A percentile compares a stretch with the other conserved stretches of the same genome.
Evolutionary conservation across 202 grass and related monocot genomes (phyloP).

Genomic region (Panicum hallii): DNA sequence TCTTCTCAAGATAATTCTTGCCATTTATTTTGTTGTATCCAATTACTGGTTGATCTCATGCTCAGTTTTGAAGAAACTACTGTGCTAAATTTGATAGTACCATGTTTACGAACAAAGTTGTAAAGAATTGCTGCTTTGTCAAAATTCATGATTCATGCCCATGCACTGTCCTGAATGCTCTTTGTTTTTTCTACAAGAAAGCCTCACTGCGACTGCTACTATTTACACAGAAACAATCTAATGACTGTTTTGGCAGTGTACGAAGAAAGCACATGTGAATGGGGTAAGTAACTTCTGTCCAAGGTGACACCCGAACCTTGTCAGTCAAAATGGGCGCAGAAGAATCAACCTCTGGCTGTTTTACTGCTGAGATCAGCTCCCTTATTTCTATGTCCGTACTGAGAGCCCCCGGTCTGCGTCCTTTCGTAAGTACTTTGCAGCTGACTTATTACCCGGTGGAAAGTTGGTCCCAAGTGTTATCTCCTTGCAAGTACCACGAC

Average conservation of each 20-base stretch:
- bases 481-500: conserved; percentile 22
- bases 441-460: conserved; percentile 31
- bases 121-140: not conserved
- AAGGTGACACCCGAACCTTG: conserved; percentile 31
- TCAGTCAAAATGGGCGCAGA: conserved; percentile 41
- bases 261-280: conserved; percentile 27
- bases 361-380: conserved; percentile 48
- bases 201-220: conserved; percentile 4
- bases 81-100: not conserved
- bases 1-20: conserved; percentile 7
- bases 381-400: conserved; percentile 47
- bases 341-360: conserved; percentile 46
- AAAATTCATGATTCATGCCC: not conserved
- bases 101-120: not conserved
- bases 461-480: conserved; percentile 38
- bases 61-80: not conserved
- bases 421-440: conserved; percentile 31
- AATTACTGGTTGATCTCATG: conserved; percentile 14
- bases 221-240: conserved; percentile 25
- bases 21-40: not conserved
- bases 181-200: not conserved
- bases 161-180: not conserved
- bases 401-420: conserved; percentile 33
- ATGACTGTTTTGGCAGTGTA: conserved; percentile 13
- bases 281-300: not conserved